These are phyloP conservation scores for Decorospora gaudefroyi DNA, from an alignment of 2,329 filamentous ascomycete species.

Conservation along the genomic window DNA sequence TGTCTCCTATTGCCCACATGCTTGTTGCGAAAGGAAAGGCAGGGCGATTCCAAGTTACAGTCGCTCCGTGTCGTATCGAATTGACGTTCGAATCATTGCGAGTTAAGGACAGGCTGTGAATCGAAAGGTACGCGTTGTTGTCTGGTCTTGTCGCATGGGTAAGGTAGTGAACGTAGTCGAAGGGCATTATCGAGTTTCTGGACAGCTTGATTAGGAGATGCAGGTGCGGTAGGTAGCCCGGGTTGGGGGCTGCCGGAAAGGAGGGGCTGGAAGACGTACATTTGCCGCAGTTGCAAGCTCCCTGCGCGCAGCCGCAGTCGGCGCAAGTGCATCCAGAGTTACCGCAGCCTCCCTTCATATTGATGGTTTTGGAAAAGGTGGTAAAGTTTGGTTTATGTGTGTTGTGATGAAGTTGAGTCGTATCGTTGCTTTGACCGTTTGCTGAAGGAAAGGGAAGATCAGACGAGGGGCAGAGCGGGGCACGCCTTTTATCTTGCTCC, in stretches of 20 bases:
- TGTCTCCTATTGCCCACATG: no score
- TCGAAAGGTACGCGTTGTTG: background rate
- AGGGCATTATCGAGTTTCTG: constrained; percentile 8
- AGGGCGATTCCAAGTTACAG: background rate
- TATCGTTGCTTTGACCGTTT: constrained; percentile 14
- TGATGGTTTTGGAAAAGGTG: constrained; percentile 20
- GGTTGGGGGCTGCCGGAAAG: no score
- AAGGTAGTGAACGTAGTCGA: background rate
- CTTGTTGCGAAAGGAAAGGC: background rate
- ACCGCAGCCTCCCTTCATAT: constrained; percentile 44
- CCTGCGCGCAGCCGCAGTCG: constrained; percentile 41
- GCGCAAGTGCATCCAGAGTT: constrained; percentile 43
- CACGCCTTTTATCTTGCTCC: constrained; percentile 24
- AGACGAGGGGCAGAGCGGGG: constrained; percentile 22
- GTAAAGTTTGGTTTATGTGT: constrained; percentile 12
- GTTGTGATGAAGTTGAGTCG: constrained; percentile 9
- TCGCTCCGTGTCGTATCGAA: constrained; percentile 3
- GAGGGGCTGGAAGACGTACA: constrained; percentile 9
- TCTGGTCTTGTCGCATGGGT: constrained; percentile 7
- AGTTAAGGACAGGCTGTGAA: constrained; percentile 8
- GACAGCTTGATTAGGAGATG: no score
- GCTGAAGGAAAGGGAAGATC: constrained; percentile 9
- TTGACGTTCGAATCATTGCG: background rate
- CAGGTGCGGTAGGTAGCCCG: no score
- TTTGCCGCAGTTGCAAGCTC: constrained; percentile 40